Percentiles rank a stretch among this genome's conserved stretches.
Conservation (phyloP, 176 grass and related monocot species). For the Oryza officinalis region DNA sequence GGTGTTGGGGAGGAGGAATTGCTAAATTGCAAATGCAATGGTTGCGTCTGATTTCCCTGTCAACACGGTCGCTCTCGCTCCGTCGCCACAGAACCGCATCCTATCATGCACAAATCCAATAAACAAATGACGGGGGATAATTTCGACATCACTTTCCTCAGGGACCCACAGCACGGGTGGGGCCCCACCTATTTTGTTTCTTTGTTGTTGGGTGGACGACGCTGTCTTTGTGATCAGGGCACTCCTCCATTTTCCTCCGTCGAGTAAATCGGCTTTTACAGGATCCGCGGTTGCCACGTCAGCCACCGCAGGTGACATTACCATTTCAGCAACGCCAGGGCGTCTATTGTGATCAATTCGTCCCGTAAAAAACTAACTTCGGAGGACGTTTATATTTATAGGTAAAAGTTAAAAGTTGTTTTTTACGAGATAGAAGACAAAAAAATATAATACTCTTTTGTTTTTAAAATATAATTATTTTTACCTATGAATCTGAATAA, state of each 20-base stretch:
- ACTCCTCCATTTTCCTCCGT: background rate
- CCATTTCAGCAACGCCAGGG: background rate
- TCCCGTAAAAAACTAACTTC: no score
- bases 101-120: background rate
- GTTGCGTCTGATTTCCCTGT: background rate
- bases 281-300: background rate
- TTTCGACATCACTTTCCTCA: constrained; percentile 17
- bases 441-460: no score
- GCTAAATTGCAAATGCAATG: no score
- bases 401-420: no score
- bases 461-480: no score
- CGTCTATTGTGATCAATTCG: no score
- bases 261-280: background rate
- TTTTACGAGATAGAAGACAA: no score
- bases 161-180: background rate
- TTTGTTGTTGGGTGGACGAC: constrained; percentile 17
- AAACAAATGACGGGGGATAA: background rate
- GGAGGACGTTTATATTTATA: no score
- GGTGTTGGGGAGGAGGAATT: background rate
- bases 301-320: background rate
- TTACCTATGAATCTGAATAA: no score
- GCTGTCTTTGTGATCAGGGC: background rate
- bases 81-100: background rate
- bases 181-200: background rate
- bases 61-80: background rate